Percentiles rank a stretch among this genome's conserved stretches.
Evolutionary conservation across 2,329 filamentous ascomycete genomes (phyloP).

Genomic region (Fusarium setosum): DNA sequence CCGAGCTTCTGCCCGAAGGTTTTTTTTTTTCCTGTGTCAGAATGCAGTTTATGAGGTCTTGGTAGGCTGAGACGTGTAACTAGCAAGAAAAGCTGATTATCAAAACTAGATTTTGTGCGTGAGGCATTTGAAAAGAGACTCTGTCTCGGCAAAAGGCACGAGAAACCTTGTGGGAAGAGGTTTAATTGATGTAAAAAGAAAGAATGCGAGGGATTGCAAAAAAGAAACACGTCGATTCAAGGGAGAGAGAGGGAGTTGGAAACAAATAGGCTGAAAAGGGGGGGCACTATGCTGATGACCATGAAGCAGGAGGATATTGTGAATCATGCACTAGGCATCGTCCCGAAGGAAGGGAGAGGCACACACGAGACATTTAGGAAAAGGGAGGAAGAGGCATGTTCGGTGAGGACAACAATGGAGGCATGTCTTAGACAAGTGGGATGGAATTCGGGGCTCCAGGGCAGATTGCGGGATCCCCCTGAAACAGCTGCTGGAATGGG

Average conservation of each 20-base stretch:
- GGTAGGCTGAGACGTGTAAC: no score
- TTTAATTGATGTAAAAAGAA: no score
- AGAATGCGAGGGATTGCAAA: no score
- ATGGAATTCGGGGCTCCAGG: background rate
- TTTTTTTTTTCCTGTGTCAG: no score
- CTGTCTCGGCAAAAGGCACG: no score
- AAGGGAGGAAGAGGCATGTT: slow-evolving; percentile 20
- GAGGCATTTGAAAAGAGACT: no score
- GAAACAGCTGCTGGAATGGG: slow-evolving; percentile 3
- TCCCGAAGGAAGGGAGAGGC: slow-evolving; percentile 27
- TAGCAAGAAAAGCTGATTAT: no score
- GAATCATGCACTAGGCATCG: slow-evolving; percentile 15
- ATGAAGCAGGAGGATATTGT: background rate
- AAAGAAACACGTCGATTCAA: background rate
- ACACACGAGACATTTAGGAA: slow-evolving; percentile 16
- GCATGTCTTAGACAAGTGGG: slow-evolving; percentile 20
- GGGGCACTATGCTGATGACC: background rate
- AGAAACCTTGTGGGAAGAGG: no score
- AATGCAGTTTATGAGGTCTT: no score
- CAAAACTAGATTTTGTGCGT: no score
- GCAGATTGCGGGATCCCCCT: background rate
- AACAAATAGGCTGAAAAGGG: background rate
- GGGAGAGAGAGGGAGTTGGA: background rate
- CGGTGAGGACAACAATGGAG: background rate
- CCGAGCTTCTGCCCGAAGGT: no score